Conservation (phyloP, 805 yeast genomes). For the Saccharomycopsis javanensis region DNA sequence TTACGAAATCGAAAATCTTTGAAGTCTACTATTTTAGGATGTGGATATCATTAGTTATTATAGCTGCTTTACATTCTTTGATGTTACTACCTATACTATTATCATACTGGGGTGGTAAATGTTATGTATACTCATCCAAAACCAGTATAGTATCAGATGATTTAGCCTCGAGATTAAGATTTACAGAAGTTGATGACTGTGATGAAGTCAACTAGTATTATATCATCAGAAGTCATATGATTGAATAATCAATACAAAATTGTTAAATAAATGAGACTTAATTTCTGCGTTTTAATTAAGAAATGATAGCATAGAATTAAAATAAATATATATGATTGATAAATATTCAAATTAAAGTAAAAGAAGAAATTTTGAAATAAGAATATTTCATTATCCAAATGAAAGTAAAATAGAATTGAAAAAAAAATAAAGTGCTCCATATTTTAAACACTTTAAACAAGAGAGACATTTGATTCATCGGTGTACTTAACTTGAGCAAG, state of each 20-base stretch:
- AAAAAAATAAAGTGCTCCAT: too few species aligned
- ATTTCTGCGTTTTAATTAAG: not conserved
- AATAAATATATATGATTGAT: not conserved
- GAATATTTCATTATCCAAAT: not conserved
- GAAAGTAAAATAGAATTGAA: not conserved
- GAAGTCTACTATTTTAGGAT: conserved; percentile 87
- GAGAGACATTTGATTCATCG: not conserved
- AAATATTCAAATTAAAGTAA: too few species aligned
- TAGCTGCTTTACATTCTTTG: conserved; percentile 73
- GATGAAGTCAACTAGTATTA: too few species aligned
- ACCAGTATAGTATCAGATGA: conserved; percentile 28
- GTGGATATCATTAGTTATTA: conserved; percentile 76
- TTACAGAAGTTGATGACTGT: conserved; percentile 11
- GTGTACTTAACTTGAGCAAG: conserved; percentile 36
- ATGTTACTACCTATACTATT: conserved; percentile 70
- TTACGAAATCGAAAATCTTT: conserved; percentile 79
- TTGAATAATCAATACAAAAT: too few species aligned
- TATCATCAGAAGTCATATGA: too few species aligned
- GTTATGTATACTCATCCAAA: conserved; percentile 34
- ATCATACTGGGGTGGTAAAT: conserved; percentile 52
- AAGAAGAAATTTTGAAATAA: too few species aligned
- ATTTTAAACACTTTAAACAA: not conserved
- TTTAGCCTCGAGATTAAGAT: conserved; percentile 21
- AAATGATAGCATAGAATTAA: not conserved
- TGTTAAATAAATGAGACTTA: too few species aligned